These are phyloP conservation scores for Ilyonectria destructans DNA, from an alignment of 2,329 filamentous ascomycete species.

Conservation along the genomic window DNA sequence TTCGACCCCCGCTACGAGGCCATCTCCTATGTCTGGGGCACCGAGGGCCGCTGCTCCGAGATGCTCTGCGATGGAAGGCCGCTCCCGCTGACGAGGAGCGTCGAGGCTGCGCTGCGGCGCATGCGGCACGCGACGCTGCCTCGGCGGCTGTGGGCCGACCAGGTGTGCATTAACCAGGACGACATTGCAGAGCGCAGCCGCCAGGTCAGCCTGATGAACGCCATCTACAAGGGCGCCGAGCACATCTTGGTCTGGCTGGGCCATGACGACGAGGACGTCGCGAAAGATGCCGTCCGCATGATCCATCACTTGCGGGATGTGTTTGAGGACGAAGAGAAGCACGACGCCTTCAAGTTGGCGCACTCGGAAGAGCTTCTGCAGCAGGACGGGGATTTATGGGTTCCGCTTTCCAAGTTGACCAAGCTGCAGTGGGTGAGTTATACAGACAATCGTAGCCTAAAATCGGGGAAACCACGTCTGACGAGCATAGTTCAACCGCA, in stretches of 20 bases:
- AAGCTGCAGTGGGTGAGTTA: conserved; percentile 54
- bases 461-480: not conserved
- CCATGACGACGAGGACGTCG: conserved; percentile 48
- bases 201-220: conserved; percentile 59
- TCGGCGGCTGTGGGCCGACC: conserved; percentile 58
- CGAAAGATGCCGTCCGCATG: conserved; percentile 48
- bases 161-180: conserved; percentile 60
- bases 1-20: conserved; percentile 50
- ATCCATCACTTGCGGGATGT: conserved; percentile 49
- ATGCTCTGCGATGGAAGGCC: conserved; percentile 45
- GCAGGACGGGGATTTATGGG: conserved; percentile 50
- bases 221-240: conserved; percentile 54
- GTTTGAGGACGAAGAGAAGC: conserved; percentile 51
- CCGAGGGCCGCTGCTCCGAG: conserved; percentile 40
- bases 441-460: not conserved
- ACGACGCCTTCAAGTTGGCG: conserved; percentile 48
- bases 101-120: conserved; percentile 51
- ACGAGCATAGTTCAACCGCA: conserved; percentile 52
- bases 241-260: conserved; percentile 58
- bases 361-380: conserved; percentile 51
- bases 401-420: conserved; percentile 53
- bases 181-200: conserved; percentile 54
- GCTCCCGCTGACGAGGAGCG: conserved; percentile 51
- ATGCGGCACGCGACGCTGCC: conserved; percentile 45
- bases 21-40: conserved; percentile 58